phyloP scores from a whole-genome alignment of 768 basidiomycete genomes.

The Tremella yokohamensis region DNA sequence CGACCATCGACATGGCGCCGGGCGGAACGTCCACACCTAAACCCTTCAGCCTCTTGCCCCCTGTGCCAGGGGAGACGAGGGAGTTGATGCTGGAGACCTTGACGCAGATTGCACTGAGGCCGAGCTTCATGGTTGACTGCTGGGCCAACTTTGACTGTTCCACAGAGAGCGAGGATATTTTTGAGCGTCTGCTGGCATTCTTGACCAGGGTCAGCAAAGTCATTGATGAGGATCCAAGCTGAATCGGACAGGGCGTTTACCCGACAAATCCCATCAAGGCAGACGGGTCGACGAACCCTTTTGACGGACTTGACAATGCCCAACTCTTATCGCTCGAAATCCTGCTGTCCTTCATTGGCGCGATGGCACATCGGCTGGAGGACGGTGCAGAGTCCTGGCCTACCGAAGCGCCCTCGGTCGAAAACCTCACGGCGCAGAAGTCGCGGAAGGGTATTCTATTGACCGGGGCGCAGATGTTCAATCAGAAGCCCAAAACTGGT shows the following conservation, averaged over 20 bases:
- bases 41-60: conserved; percentile 52
- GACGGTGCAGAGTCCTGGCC: conserved; percentile 62
- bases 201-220: conserved; percentile 63
- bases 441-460: conserved; percentile 81
- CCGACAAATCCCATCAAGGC: conserved; percentile 62
- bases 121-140: conserved; percentile 91
- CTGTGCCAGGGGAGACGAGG: conserved; percentile 79
- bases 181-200: conserved; percentile 83
- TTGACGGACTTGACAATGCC: conserved; percentile 58
- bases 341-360: conserved; percentile 76
- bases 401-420: conserved; percentile 58
- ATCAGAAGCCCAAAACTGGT: conserved; percentile 85
- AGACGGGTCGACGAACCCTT: conserved; percentile 60
- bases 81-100: conserved; percentile 87
- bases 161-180: conserved; percentile 91
- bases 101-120: conserved; percentile 70
- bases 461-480: conserved; percentile 80
- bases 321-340: conserved; percentile 87
- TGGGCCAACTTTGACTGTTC: conserved; percentile 98
- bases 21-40: conserved; percentile 49
- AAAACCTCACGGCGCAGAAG: conserved; percentile 65
- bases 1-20: conserved; percentile 52
- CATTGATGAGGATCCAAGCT: not conserved
- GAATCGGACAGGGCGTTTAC: conserved; percentile 66
- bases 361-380: conserved; percentile 71